Conservation (phyloP, 1,139 yeast species). For the Scheffersomyces parashehatae region DNA sequence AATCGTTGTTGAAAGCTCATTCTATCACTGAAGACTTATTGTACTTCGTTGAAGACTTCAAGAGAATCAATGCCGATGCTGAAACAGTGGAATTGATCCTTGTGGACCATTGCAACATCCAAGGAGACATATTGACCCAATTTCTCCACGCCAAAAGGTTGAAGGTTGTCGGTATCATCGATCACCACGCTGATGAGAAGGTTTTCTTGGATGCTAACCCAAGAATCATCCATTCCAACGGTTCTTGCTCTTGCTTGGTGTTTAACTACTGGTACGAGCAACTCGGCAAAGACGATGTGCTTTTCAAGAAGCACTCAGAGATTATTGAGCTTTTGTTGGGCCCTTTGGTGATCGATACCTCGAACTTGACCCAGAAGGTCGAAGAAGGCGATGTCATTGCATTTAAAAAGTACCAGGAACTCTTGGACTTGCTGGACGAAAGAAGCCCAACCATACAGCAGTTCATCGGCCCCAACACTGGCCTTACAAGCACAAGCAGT, state of each 20-base stretch:
- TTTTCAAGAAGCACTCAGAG: conserved; percentile 24
- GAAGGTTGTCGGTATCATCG: conserved; percentile 64
- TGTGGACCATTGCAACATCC: conserved; percentile 82
- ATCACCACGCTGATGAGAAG: conserved; percentile 82
- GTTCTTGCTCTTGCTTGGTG: conserved; percentile 79
- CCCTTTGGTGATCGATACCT: conserved; percentile 75
- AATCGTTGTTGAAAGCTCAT: conserved; percentile 49
- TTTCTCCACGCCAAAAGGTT: conserved; percentile 23
- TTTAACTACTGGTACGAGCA: conserved; percentile 56
- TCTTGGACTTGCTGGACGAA: conserved; percentile 9
- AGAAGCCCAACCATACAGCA: neutral
- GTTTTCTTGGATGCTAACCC: conserved; percentile 52
- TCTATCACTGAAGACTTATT: conserved; percentile 51
- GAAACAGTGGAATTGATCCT: conserved; percentile 46
- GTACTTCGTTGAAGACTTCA: conserved; percentile 67
- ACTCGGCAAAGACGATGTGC: conserved; percentile 17
- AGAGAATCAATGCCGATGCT: conserved; percentile 15
- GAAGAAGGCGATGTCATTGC: conserved; percentile 56
- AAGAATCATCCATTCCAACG: conserved; percentile 58
- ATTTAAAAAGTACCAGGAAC: conserved; percentile 30
- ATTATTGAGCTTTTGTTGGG: conserved; percentile 55
- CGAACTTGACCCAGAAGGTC: conserved; percentile 59
- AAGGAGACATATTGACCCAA: conserved; percentile 43
- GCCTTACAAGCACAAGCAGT: neutral
- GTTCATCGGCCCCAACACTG: neutral